Base-by-base conservation (phyloP, 805 yeast genomes). In the Pichia nanzhaoensis region DNA sequence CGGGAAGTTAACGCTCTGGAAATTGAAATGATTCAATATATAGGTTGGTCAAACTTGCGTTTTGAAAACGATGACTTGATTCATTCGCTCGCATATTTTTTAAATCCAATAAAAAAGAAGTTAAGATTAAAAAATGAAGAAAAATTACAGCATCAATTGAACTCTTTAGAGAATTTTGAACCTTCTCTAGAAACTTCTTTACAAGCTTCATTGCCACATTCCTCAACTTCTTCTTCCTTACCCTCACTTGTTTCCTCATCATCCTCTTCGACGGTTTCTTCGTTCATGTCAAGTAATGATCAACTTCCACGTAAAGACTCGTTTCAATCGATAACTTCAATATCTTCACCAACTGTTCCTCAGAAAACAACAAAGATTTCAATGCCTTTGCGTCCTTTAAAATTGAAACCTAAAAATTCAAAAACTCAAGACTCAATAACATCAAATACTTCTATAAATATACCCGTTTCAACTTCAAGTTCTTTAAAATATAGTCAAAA, bases 1-100 rank as follows among this genome's bases (percentile, higher is more conserved):
- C 72, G 72, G 19, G 98, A 91, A 58, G 88, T 93, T 44, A 93
- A 91, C 65, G 80, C 89, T 52, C 84, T 95, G 57, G 99, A 91
- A 67, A 74, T 90, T 53, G 98, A 91, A 66, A 70, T 93, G 56
- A 77, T 91, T 40, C 77, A 75, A 41, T 78, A 87, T 51, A 74
- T 91, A 47, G 83, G 87, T 55, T 91, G 98, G 98, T 81, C 87
- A 56, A 55, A 60, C 39, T 71, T 93, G 39, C 71, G 76, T 21
- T 80, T 93, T 41, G 67, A 77, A 27, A 80, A 80, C 52, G 73
- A 75, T 30, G 98, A 91, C 54, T 74, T 91, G 47, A 69, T 79
- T 46, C 64, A 70, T 41, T 82, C 82, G 21, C 71, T 90, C 44
- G 78, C 82, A 40, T 89, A 89, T 24, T 87, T 91, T 68, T 67